A percentile compares a stretch with the other conserved stretches of the same genome.
Conservation (phyloP, 345 rosid species). For the Boechera retrofracta region DNA sequence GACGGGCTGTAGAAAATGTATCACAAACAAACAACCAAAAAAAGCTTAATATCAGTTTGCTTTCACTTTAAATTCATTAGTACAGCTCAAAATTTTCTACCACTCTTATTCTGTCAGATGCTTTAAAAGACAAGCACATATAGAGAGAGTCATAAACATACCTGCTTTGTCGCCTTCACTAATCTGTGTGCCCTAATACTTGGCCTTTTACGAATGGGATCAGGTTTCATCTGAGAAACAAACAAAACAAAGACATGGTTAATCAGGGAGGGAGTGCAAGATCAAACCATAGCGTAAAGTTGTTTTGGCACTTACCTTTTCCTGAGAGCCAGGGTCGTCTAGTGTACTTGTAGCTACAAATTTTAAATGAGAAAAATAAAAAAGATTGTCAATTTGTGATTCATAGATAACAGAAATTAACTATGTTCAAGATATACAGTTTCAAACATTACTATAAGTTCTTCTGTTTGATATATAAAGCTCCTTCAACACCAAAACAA, state of each 20-base stretch:
- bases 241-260: constrained; percentile 28
- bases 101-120: constrained; percentile 20
- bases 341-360: constrained; percentile 58
- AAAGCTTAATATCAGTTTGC: not conserved
- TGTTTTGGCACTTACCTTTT: constrained; percentile 56
- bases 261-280: constrained; percentile 25
- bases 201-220: constrained; percentile 58
- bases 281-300: constrained; percentile 24
- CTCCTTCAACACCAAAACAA: constrained; percentile 9
- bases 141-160: constrained; percentile 32
- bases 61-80: not conserved
- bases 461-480: not conserved
- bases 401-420: not conserved
- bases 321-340: constrained; percentile 48
- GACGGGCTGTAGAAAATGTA: constrained; percentile 48
- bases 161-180: constrained; percentile 58
- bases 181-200: constrained; percentile 50
- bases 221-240: constrained; percentile 53
- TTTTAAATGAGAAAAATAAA: constrained; percentile 22
- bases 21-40: constrained; percentile 25
- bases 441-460: constrained; percentile 6
- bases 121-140: constrained; percentile 21
- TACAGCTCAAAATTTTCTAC: constrained; percentile 20
- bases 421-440: constrained; percentile 11
- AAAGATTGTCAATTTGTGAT: constrained; percentile 12